phyloP scores from a whole-genome alignment of 208 protist species.

The Perkinsela sp. region DNA sequence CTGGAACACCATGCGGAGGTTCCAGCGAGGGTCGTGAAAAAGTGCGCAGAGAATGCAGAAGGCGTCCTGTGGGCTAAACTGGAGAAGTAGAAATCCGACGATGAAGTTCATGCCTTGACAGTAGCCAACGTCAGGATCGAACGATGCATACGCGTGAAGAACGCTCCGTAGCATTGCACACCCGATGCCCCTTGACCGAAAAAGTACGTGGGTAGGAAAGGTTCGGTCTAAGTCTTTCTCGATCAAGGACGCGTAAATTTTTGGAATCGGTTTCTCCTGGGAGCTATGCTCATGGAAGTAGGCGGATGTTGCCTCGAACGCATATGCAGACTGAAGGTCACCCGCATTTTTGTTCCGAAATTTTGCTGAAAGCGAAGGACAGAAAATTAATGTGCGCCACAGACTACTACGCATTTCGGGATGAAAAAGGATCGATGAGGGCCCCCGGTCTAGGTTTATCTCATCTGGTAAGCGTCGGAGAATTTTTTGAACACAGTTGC shows the following conservation, averaged over 20 bases:
- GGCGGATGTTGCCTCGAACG: too few relatives aligned
- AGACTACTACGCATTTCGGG: background rate
- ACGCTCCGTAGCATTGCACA: slow-evolving; percentile 56
- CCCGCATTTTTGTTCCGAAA: too few relatives aligned
- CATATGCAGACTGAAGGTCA: too few relatives aligned
- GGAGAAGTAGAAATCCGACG: slow-evolving; percentile 43
- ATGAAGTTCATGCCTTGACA: slow-evolving; percentile 75
- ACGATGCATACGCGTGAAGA: slow-evolving; percentile 53
- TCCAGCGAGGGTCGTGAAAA: slow-evolving; percentile 46
- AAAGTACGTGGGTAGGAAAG: slow-evolving; percentile 59
- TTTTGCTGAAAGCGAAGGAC: too few relatives aligned
- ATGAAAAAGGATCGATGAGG: background rate
- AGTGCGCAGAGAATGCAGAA: slow-evolving; percentile 64
- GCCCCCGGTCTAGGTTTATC: background rate
- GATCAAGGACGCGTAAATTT: slow-evolving; percentile 10
- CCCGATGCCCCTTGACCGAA: slow-evolving; percentile 40
- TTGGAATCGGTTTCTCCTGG: too few relatives aligned
- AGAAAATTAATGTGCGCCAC: background rate
- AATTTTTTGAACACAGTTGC: too few relatives aligned
- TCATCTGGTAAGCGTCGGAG: background rate
- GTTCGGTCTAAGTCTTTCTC: slow-evolving; percentile 44
- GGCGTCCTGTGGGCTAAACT: slow-evolving; percentile 61
- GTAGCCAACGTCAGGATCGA: slow-evolving; percentile 68
- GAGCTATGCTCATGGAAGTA: too few relatives aligned
- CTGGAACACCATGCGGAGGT: slow-evolving; percentile 47